Evolutionary conservation across 1,139 yeast species (phyloP).

Genomic region (Geotrichum fermentans): DNA sequence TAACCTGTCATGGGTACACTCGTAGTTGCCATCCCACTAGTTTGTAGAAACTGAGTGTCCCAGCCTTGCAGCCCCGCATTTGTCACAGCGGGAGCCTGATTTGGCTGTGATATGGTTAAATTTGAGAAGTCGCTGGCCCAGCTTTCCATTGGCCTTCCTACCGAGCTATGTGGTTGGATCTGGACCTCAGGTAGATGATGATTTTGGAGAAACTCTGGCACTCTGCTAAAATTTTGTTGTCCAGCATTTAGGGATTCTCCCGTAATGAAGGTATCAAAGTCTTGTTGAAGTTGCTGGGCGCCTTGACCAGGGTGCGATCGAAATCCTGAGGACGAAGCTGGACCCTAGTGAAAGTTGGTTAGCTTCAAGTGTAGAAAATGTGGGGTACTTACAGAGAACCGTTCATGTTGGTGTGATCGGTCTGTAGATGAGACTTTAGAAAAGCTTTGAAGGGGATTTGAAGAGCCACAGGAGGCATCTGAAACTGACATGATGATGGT

Average conservation of each 20-base stretch:
- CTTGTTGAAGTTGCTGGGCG: conserved; percentile 14
- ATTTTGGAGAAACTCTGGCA: conserved; percentile 18
- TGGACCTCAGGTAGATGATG: conserved; percentile 8
- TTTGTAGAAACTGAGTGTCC: conserved; percentile 10
- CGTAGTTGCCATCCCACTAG: not conserved
- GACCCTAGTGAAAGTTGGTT: conserved; percentile 9
- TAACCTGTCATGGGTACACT: conserved; percentile 2
- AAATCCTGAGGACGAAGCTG: conserved; percentile 3
- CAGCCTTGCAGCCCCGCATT: not conserved
- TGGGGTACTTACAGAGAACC: conserved; percentile 17
- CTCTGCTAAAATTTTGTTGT: conserved; percentile 19
- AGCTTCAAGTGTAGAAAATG: conserved; percentile 5
- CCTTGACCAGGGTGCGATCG: not conserved
- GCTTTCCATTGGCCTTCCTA: not conserved
- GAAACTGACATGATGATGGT: too few relatives aligned
- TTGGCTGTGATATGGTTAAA: conserved; percentile 11
- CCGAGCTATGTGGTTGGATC: not conserved
- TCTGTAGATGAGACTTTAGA: conserved; percentile 32
- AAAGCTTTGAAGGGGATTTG: conserved; percentile 35
- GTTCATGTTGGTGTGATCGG: conserved; percentile 31
- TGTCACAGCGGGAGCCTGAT: conserved; percentile 6
- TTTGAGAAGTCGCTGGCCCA: conserved; percentile 12
- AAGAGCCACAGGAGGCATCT: conserved; percentile 34
- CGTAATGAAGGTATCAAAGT: conserved; percentile 10
- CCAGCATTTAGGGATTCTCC: conserved; percentile 6